Percentiles rank a stretch among this genome's conserved stretches.
Evolutionary conservation across 768 basidiomycete genomes (phyloP).

Genomic region (Boletus huronensis): DNA sequence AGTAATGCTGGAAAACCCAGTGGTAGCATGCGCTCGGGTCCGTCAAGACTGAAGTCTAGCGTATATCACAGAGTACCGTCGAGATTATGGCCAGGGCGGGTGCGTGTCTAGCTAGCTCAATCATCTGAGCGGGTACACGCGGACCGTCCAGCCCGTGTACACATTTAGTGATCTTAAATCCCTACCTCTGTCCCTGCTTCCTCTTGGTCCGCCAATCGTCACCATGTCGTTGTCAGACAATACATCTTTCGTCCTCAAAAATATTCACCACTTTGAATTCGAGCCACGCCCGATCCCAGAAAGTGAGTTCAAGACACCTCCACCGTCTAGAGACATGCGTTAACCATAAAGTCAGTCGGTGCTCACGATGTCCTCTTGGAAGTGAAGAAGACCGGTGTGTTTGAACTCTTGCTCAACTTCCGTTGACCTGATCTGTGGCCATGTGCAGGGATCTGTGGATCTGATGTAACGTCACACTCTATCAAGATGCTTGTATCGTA

Average conservation of each 20-base stretch:
- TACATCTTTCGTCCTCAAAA: conserved; percentile 73
- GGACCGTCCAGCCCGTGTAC: conserved; percentile 8
- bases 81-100: too few relatives aligned
- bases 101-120: neutral
- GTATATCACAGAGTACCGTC: too few relatives aligned
- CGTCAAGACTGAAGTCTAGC: neutral
- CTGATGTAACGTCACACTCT: conserved; percentile 54
- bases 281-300: conserved; percentile 76
- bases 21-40: neutral
- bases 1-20: neutral
- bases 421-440: conserved; percentile 9
- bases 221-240: conserved; percentile 60
- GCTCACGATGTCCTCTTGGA: conserved; percentile 80
- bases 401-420: neutral
- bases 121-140: conserved; percentile 3
- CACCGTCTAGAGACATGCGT: neutral
- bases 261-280: conserved; percentile 62
- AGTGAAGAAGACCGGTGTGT: conserved; percentile 86
- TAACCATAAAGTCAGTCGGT: conserved; percentile 42
- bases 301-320: conserved; percentile 37
- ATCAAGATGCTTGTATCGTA: neutral
- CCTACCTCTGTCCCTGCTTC: neutral
- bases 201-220: neutral
- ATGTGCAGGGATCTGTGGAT: conserved; percentile 79
- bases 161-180: neutral